phyloP scores from a whole-genome alignment of 768 basidiomycete genomes.

The Mycena leptocephala region DNA sequence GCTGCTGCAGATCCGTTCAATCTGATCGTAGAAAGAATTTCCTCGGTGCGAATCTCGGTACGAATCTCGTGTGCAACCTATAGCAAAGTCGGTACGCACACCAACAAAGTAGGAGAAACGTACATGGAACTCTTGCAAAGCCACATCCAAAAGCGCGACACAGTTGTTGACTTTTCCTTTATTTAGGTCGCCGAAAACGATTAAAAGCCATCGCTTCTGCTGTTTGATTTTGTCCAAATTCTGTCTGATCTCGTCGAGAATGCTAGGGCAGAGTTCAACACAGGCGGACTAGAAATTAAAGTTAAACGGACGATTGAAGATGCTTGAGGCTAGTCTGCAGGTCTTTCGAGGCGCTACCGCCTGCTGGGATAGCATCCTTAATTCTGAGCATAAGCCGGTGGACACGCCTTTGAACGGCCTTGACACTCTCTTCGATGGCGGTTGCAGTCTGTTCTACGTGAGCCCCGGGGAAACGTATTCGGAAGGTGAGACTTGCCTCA shows the following conservation, averaged over 20 bases:
- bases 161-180: background rate
- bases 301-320: slow-evolving; percentile 1
- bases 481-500: too few species aligned
- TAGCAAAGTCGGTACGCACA: background rate
- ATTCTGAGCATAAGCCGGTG: background rate
- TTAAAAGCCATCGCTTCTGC: slow-evolving; percentile 1
- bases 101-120: background rate
- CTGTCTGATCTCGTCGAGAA: background rate
- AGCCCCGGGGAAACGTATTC: too few species aligned
- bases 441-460: too few species aligned
- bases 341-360: background rate
- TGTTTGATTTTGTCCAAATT: slow-evolving; percentile 12
- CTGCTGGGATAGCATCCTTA: background rate
- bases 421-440: too few species aligned
- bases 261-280: background rate
- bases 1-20: background rate
- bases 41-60: background rate
- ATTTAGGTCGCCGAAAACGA: slow-evolving; percentile 6
- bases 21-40: background rate
- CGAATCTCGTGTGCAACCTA: slow-evolving; percentile 15
- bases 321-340: background rate
- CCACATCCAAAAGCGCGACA: background rate
- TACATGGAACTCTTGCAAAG: slow-evolving; percentile 11
- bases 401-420: background rate
- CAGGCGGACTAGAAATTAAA: background rate